These are phyloP conservation scores for Withania somnifera DNA, from an alignment of 305 asterid species.

Conservation along the genomic window DNA sequence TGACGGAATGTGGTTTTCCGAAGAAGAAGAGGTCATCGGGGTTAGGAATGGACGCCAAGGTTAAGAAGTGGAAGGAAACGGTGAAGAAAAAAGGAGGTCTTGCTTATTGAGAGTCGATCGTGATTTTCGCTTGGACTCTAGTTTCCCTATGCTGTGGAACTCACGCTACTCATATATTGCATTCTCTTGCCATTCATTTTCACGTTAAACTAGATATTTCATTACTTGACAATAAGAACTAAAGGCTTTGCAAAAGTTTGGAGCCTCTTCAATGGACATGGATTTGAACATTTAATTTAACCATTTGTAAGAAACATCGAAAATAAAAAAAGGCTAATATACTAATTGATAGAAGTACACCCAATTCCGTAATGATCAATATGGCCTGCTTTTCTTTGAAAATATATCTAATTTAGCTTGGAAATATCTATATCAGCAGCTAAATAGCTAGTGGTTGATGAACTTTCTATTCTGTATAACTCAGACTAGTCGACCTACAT, in stretches of 20 bases:
- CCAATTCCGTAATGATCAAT: background rate
- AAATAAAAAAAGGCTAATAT: background rate
- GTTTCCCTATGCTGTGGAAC: slow-evolving; percentile 93
- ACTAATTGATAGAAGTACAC: background rate
- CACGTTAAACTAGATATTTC: slow-evolving; percentile 45
- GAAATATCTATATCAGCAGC: background rate
- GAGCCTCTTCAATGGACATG: background rate
- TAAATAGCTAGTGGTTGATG: background rate
- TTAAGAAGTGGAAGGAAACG: slow-evolving; percentile 80
- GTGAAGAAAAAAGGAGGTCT: slow-evolving; percentile 72
- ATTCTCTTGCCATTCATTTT: slow-evolving; percentile 77
- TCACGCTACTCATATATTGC: slow-evolving; percentile 80
- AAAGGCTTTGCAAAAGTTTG: background rate
- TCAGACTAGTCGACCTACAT: background rate
- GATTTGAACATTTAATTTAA: no score
- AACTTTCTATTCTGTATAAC: background rate
- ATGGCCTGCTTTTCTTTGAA: background rate
- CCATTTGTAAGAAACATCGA: background rate
- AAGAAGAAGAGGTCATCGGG: slow-evolving; percentile 69
- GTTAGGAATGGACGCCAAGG: slow-evolving; percentile 74
- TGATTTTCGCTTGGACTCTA: slow-evolving; percentile 88
- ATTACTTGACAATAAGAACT: background rate
- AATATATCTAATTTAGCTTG: background rate
- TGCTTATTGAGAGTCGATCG: slow-evolving; percentile 68
- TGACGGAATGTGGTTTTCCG: slow-evolving; percentile 77